These are phyloP conservation scores for Cryptococcus neoformans DNA, from an alignment of 1,284 basidiomycete genomes.

Conservation along the genomic window DNA sequence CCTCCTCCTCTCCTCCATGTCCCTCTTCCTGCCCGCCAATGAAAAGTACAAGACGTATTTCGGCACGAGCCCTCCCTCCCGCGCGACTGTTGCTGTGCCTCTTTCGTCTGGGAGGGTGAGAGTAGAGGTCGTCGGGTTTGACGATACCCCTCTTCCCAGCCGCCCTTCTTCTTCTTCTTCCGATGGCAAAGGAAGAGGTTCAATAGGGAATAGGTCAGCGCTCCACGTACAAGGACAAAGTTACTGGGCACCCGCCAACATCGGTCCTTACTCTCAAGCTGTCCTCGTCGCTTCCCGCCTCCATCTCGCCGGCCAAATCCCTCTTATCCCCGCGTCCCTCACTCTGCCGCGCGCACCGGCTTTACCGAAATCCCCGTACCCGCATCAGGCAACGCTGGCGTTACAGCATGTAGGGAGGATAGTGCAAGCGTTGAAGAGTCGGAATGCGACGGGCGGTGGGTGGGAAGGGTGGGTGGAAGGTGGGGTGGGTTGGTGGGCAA, in stretches of 20 bases:
- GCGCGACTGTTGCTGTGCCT: slow-evolving; percentile 82
- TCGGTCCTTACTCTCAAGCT: slow-evolving; percentile 96
- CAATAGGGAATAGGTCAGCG: slow-evolving; percentile 59
- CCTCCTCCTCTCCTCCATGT: slow-evolving; percentile 78
- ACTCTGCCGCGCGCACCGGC: slow-evolving; percentile 59
- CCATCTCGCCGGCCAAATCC: slow-evolving; percentile 94
- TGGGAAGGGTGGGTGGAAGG: slow-evolving; percentile 64
- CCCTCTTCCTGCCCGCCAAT: slow-evolving; percentile 71
- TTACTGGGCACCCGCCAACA: slow-evolving; percentile 99
- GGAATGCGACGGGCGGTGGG: slow-evolving; percentile 55
- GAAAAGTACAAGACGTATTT: slow-evolving; percentile 75
- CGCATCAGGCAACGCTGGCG: slow-evolving; percentile 59
- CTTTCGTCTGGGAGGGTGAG: slow-evolving; percentile 59
- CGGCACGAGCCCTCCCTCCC: slow-evolving; percentile 84
- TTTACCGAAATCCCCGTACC: slow-evolving; percentile 22
- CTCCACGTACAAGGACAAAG: slow-evolving; percentile 93
- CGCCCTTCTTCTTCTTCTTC: not conserved
- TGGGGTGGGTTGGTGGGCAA: slow-evolving; percentile 63
- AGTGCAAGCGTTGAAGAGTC: slow-evolving; percentile 56
- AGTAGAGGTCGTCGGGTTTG: slow-evolving; percentile 73
- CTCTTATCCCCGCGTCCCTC: slow-evolving; percentile 73
- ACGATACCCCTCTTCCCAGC: slow-evolving; percentile 22
- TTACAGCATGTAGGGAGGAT: slow-evolving; percentile 79
- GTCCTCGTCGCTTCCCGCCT: slow-evolving; percentile 69
- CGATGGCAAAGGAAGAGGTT: not conserved